Percentiles rank a stretch among this genome's conserved stretches.
Conservation (phyloP, 176 grass and related monocot genomes). For the Triticum turgidum region DNA sequence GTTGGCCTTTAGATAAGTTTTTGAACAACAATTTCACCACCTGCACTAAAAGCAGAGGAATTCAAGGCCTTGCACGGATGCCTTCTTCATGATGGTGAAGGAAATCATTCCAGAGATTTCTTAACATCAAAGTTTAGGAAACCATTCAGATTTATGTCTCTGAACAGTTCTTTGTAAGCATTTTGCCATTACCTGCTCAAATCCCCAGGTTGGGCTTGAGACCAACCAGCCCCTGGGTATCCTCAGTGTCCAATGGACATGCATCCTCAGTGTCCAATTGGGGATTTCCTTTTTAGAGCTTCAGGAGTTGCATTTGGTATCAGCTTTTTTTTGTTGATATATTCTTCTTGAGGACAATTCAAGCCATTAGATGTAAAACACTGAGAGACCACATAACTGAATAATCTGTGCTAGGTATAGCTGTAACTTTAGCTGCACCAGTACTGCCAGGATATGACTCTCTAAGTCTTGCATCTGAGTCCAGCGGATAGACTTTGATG, state of each 20-base stretch:
- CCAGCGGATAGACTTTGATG: too few species aligned
- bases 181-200: constrained; percentile 61
- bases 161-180: constrained; percentile 55
- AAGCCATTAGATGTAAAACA: constrained; percentile 6
- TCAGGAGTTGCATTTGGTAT: constrained; percentile 33
- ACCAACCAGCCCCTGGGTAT: neutral
- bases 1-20: too few species aligned
- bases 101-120: too few species aligned
- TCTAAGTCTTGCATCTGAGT: neutral
- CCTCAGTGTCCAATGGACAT: constrained; percentile 29
- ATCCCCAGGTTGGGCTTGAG: constrained; percentile 29
- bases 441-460: neutral
- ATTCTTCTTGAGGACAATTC: neutral
- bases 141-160: constrained; percentile 59
- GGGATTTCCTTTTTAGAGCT: constrained; percentile 24
- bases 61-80: too few species aligned
- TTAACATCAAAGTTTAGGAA: constrained; percentile 64
- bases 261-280: neutral
- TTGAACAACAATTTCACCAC: too few species aligned
- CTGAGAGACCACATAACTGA: neutral
- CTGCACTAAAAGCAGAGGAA: too few species aligned
- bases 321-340: constrained; percentile 25
- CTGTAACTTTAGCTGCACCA: constrained; percentile 4
- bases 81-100: too few species aligned
- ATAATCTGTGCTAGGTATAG: constrained; percentile 8